Conservation (phyloP, 2,329 filamentous ascomycete species). For the Stagonosporopsis rhizophila region DNA sequence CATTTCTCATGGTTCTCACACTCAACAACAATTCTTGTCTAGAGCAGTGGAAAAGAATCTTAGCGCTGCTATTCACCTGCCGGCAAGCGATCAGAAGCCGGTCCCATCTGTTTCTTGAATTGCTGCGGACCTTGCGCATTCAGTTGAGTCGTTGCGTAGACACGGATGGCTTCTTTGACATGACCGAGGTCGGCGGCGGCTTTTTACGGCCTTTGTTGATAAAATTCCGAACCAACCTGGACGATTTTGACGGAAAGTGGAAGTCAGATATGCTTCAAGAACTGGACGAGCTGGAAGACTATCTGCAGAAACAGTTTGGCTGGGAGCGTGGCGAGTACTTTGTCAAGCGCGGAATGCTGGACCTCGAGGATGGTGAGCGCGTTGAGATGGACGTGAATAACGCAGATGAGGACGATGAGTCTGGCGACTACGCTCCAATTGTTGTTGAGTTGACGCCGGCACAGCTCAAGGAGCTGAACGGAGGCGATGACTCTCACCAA, state of each 20-base stretch:
- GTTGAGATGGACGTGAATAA: conserved; percentile 65
- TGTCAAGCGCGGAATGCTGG: conserved; percentile 64
- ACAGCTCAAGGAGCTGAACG: conserved; percentile 50
- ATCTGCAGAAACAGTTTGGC: conserved; percentile 61
- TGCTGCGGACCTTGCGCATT: conserved; percentile 57
- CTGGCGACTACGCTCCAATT: conserved; percentile 68
- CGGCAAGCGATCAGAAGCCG: conserved; percentile 58
- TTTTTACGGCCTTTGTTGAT: conserved; percentile 62
- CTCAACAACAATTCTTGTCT: conserved; percentile 71
- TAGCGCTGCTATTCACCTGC: conserved; percentile 65
- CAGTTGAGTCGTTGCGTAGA: conserved; percentile 65
- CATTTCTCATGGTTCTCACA: conserved; percentile 68
- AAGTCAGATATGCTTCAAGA: conserved; percentile 59
- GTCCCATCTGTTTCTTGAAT: conserved; percentile 60
- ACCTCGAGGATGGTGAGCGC: conserved; percentile 68
- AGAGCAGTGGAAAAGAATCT: conserved; percentile 69
- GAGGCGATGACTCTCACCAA: conserved; percentile 31
- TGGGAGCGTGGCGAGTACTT: conserved; percentile 65
- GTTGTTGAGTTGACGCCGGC: conserved; percentile 62
- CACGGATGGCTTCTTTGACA: conserved; percentile 68
- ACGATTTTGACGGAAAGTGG: conserved; percentile 53
- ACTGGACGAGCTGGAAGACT: conserved; percentile 62
- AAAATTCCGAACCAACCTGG: conserved; percentile 60
- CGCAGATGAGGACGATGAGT: conserved; percentile 67
- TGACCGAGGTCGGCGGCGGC: conserved; percentile 60